Evolutionary conservation across 306 rosid species (phyloP), one percentile per base, ranked within the genome.

Genomic region (Trifolium subterraneum): DNA sequence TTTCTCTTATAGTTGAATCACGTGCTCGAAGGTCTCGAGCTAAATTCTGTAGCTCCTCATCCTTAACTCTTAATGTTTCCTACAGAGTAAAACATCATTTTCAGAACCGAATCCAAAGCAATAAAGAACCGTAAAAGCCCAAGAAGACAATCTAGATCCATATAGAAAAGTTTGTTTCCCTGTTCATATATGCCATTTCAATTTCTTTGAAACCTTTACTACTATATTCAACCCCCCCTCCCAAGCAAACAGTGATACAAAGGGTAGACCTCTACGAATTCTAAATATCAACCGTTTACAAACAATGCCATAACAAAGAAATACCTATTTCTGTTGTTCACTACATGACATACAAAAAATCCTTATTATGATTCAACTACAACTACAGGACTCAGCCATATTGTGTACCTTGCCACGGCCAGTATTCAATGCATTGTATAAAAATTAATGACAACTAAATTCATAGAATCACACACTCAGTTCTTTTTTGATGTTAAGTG

Each of bases 61-160:
- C 99, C 84, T 95, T 95, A 23, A 95, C 99, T 69, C 84, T 82
- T 11, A 95, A 83, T 54, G 99, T 95, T 80, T 95, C 99, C 99
- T 95, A 79, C 8, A 86, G 71, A 72, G 70, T 39, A 73, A 29
- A 69, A 56, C 47, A 61, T 44, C 47, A 74, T 39, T 61, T 19
- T 78, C 59, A 75, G 71, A 83, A 75, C 52, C 19, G 16, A 76
- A 35, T 22, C 55, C 52, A 70, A 76, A 18, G 60, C 78, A 81
- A 67, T 38, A 63, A 66, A 45, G 36, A 48, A 74, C 39, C 76
- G 64, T 10, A 74, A 25, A 77, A 8, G 27, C 14, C 25, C 29
- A 48, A 68, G 71, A 16, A 72, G 63, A 65, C 8, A 61, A 71
- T 3, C 66, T 54, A 70, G 31, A 70, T 63, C 68, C 59, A 48